Evolutionary conservation across 805 yeast genomes (phyloP).

Genomic region (Nematodospora valgi): DNA sequence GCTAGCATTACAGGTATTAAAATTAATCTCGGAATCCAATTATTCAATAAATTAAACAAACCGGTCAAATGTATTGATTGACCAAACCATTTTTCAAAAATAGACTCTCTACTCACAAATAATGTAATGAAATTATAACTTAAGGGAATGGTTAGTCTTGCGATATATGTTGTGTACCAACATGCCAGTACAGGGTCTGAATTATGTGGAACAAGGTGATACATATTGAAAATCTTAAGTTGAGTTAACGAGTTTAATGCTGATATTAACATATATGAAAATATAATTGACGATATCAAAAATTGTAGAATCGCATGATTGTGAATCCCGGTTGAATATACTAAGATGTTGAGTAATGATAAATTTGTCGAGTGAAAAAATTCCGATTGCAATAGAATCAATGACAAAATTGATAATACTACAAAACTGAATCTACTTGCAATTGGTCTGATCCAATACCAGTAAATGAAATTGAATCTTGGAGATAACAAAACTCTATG

Average conservation of each 20-base stretch:
- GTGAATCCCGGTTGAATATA: constrained; percentile 15
- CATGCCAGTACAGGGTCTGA: constrained; percentile 74
- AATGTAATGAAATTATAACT: constrained; percentile 75
- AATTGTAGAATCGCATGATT: constrained; percentile 29
- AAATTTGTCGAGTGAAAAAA: constrained; percentile 64
- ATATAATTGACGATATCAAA: constrained; percentile 36
- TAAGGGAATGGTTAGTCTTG: constrained; percentile 78
- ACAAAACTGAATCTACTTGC: constrained; percentile 43
- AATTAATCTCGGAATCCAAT: constrained; percentile 71
- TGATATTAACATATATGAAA: constrained; percentile 67
- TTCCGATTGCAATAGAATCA: constrained; percentile 68
- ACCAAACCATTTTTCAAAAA: constrained; percentile 73
- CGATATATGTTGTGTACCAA: constrained; percentile 76
- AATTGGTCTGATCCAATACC: constrained; percentile 45
- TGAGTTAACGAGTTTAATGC: constrained; percentile 64
- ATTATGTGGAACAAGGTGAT: constrained; percentile 66
- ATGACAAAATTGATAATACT: constrained; percentile 41
- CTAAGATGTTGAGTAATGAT: constrained; percentile 55
- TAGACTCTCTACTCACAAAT: constrained; percentile 47
- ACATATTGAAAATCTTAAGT: constrained; percentile 69
- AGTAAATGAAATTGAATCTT: constrained; percentile 35
- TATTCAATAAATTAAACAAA: constrained; percentile 67
- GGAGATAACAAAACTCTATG: constrained; percentile 32
- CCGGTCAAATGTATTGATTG: constrained; percentile 72
- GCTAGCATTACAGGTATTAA: constrained; percentile 68